These are phyloP conservation scores for Immersiella caudata DNA, from an alignment of 495 filamentous ascomycete genomes.

Conservation along the genomic window DNA sequence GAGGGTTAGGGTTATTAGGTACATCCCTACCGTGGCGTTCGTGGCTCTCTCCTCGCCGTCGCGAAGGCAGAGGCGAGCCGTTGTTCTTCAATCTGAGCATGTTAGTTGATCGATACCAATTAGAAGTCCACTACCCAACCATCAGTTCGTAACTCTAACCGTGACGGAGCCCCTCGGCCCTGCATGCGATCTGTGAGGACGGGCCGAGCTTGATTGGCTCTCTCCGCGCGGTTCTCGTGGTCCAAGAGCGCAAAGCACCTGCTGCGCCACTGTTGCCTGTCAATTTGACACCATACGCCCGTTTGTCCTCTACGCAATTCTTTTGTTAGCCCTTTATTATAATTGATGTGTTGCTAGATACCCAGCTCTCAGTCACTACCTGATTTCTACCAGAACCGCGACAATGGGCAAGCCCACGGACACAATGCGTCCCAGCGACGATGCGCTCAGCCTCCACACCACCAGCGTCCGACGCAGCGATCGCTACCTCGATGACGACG, in stretches of 20 bases:
- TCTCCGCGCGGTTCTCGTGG: not conserved
- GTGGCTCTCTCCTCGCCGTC: not conserved
- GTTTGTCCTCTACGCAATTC: not conserved
- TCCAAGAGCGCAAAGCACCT: not conserved
- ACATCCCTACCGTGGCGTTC: not conserved
- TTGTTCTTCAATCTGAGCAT: not conserved
- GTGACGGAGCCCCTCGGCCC: not conserved
- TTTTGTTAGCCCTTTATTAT: not conserved
- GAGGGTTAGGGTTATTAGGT: not conserved
- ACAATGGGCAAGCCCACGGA: slow-evolving; percentile 34
- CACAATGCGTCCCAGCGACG: slow-evolving; percentile 19
- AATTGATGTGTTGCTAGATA: not conserved
- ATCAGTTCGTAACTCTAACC: not conserved
- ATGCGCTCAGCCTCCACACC: slow-evolving; percentile 36
- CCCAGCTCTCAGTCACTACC: too few species aligned
- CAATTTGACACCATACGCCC: not conserved
- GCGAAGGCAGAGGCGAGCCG: not conserved
- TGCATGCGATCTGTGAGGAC: not conserved
- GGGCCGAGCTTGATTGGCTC: not conserved
- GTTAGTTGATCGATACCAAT: not conserved
- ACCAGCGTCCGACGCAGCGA: slow-evolving; percentile 23
- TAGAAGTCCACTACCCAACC: too few species aligned
- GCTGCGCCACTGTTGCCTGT: slow-evolving; percentile 22
- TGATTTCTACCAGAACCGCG: not conserved
- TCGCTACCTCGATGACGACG: slow-evolving; percentile 37